Conservation (phyloP, 225 moss, liverwort and hornwort genomes). For the Sphagnum contortum region DNA sequence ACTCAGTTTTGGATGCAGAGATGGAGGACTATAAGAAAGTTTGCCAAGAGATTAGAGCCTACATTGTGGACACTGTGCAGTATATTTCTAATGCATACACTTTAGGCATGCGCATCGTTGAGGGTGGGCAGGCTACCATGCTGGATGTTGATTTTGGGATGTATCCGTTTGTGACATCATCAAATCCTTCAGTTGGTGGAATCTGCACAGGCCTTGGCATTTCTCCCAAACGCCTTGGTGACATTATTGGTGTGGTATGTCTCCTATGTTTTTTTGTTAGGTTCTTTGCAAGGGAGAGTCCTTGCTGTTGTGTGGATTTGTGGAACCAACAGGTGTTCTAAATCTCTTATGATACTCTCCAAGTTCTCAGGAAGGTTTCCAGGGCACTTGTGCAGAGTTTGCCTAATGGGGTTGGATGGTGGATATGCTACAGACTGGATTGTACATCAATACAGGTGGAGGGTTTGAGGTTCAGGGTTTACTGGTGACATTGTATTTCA, state of each 20-base stretch:
- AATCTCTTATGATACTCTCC: not conserved
- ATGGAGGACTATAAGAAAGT: slow-evolving; percentile 59
- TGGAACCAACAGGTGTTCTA: too few species aligned
- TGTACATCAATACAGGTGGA: too few species aligned
- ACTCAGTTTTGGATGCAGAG: slow-evolving; percentile 53
- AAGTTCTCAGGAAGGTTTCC: too few species aligned
- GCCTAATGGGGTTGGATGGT: too few species aligned
- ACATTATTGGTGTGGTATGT: slow-evolving; percentile 93
- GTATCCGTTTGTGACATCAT: slow-evolving; percentile 97
- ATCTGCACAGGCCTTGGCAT: slow-evolving; percentile 96
- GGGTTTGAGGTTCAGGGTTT: too few species aligned
- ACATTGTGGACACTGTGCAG: slow-evolving; percentile 77
- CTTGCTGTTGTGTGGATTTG: too few species aligned
- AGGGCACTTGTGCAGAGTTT: too few species aligned
- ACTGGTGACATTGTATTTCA: too few species aligned
- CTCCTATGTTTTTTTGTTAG: not conserved
- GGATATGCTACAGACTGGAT: too few species aligned
- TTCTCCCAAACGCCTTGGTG: slow-evolving; percentile 85
- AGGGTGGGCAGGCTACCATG: slow-evolving; percentile 98
- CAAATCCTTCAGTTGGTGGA: slow-evolving; percentile 90
- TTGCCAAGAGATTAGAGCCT: slow-evolving; percentile 62
- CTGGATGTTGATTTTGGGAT: slow-evolving; percentile 96
- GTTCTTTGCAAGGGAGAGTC: not conserved
- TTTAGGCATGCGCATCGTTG: slow-evolving; percentile 83
- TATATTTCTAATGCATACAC: slow-evolving; percentile 62